Evolutionary conservation across 1,284 basidiomycete genomes (phyloP).

Genomic region (Boletellus deceptivus): DNA sequence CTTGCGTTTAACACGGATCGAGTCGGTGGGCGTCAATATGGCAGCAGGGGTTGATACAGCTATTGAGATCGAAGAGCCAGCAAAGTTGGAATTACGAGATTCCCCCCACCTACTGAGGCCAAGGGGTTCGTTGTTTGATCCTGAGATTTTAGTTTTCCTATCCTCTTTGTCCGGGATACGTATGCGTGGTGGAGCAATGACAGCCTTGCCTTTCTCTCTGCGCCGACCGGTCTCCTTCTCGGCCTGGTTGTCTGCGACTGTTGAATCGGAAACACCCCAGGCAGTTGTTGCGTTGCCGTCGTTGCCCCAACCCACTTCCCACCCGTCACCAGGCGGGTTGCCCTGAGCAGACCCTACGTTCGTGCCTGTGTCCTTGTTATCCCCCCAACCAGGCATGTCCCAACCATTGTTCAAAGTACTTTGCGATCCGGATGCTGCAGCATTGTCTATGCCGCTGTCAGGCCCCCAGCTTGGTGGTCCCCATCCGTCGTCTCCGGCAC

Average conservation of each 20-base stretch:
- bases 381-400: slow-evolving; percentile 8
- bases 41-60: slow-evolving; percentile 14
- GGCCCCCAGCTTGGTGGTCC: not conserved
- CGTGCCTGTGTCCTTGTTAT: slow-evolving; percentile 3
- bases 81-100: slow-evolving; percentile 3
- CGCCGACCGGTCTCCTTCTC: slow-evolving; percentile 5
- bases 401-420: not conserved
- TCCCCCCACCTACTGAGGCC: slow-evolving; percentile 19
- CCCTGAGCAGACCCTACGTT: not conserved
- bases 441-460: not conserved
- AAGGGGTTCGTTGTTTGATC: slow-evolving; percentile 26
- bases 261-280: slow-evolving; percentile 6
- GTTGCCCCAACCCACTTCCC: slow-evolving; percentile 9
- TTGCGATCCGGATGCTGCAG: slow-evolving; percentile 10
- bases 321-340: not conserved
- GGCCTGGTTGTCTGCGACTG: slow-evolving; percentile 5
- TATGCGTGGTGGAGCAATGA: slow-evolving; percentile 27
- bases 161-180: slow-evolving; percentile 24
- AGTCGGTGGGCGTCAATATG: slow-evolving; percentile 19
- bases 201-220: slow-evolving; percentile 15
- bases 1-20: slow-evolving; percentile 26
- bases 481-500: not conserved
- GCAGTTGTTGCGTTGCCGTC: slow-evolving; percentile 2
- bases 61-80: slow-evolving; percentile 6
- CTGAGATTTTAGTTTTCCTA: slow-evolving; percentile 20